A percentile compares a stretch with the other conserved stretches of the same genome.
Conservation (phyloP, 768 basidiomycete species). For the Suillus variegatus region DNA sequence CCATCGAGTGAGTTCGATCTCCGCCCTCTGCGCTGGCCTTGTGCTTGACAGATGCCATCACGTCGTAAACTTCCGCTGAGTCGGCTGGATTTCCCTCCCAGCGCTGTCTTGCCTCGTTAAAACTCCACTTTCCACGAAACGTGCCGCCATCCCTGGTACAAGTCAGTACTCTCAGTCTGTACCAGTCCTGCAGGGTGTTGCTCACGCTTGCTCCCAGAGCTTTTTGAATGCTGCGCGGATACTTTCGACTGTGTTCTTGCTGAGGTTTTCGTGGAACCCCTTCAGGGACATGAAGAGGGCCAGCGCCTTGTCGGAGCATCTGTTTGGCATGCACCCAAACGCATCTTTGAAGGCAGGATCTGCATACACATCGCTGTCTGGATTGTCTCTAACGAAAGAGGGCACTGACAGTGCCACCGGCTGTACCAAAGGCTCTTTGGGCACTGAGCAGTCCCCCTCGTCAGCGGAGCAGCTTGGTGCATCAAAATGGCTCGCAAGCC, state of each 20-base stretch:
- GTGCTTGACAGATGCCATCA: slow-evolving; percentile 29
- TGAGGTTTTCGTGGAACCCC: slow-evolving; percentile 4
- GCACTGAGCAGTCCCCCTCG: too few relatives aligned
- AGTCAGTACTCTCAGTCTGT: not conserved
- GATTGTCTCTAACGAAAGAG: too few relatives aligned
- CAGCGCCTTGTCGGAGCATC: not conserved
- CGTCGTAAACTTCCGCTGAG: slow-evolving; percentile 21
- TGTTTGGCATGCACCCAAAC: not conserved
- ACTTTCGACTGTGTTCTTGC: not conserved
- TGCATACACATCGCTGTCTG: not conserved
- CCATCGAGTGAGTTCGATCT: slow-evolving; percentile 28
- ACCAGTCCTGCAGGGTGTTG: not conserved
- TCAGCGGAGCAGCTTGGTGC: too few relatives aligned
- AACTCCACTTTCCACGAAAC: not conserved
- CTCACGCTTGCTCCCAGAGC: slow-evolving; percentile 10
- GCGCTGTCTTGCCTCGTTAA: not conserved
- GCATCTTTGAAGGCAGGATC: slow-evolving; percentile 1
- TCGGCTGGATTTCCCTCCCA: slow-evolving; percentile 30
- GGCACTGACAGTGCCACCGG: too few relatives aligned
- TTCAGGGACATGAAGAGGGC: slow-evolving; percentile 1
- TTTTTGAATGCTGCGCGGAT: slow-evolving; percentile 9
- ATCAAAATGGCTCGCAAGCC: slow-evolving; percentile 2
- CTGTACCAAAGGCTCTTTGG: too few relatives aligned
- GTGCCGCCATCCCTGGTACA: not conserved
- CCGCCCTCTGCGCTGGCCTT: slow-evolving; percentile 20